Percentiles rank a stretch among this genome's conserved stretches.
These are phyloP conservation scores for Acer yangbiense DNA, from an alignment of 345 rosid genomes.

Conservation along the genomic window DNA sequence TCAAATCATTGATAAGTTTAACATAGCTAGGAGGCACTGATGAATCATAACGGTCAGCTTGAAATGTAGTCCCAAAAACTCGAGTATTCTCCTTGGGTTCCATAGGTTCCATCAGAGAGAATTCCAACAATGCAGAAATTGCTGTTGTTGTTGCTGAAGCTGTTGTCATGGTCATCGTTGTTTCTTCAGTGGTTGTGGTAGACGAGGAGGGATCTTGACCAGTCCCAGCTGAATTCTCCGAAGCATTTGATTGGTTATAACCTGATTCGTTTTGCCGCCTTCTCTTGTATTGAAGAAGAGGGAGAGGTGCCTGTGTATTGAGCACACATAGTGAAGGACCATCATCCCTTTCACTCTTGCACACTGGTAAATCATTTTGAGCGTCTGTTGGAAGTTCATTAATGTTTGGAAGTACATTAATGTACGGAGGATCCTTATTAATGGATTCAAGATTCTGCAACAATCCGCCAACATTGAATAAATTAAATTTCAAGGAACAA, in stretches of 20 bases:
- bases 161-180: slow-evolving; percentile 30
- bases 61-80: slow-evolving; percentile 28
- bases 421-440: slow-evolving; percentile 18
- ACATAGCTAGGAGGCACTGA: slow-evolving; percentile 50
- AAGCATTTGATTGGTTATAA: slow-evolving; percentile 43
- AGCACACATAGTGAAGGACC: slow-evolving; percentile 50
- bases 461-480: slow-evolving; percentile 17
- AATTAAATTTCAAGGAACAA: not conserved
- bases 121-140: slow-evolving; percentile 78
- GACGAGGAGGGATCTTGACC: slow-evolving; percentile 71
- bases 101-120: slow-evolving; percentile 66
- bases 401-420: slow-evolving; percentile 24
- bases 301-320: slow-evolving; percentile 61
- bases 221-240: slow-evolving; percentile 58
- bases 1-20: slow-evolving; percentile 53
- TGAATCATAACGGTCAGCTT: slow-evolving; percentile 35
- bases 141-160: slow-evolving; percentile 58
- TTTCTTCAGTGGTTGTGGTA: slow-evolving; percentile 60
- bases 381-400: slow-evolving; percentile 42
- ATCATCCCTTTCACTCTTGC: slow-evolving; percentile 57
- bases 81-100: slow-evolving; percentile 39
- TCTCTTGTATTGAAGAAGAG: slow-evolving; percentile 71
- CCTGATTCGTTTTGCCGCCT: slow-evolving; percentile 58
- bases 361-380: slow-evolving; percentile 29
- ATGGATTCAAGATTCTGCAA: slow-evolving; percentile 41